Evolutionary conservation across 805 yeast species (phyloP), one percentile per base, ranked within the genome.

Genomic region (Dipodascus albidus): DNA sequence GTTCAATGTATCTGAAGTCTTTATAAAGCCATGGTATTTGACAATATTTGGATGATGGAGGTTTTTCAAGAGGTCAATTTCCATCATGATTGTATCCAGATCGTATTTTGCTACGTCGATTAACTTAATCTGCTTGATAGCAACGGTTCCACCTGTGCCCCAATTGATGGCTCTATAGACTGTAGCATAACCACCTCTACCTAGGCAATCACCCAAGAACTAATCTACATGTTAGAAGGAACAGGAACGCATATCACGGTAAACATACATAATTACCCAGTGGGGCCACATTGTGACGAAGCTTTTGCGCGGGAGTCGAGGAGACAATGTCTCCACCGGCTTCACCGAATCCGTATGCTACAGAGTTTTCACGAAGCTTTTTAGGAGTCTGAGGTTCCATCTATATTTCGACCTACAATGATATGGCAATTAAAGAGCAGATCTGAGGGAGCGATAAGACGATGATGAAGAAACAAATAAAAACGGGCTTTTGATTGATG

Each of bases 161-260:
- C 76, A 68, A 60, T 88, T 85, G 24, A 81, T 69, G 0, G 91
- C 96, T 55, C 78, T 76, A 67, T 83, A 89, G 2, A 91, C 97
- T 42, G 79, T 78, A 1, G 97, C 98, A 65, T 81, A 89, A 0
- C 97, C 97, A 1, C 99, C 99, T 55, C 79, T 79, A 2, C 98
- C 99, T 1, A 93, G 73, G 38, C 83, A 76, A 50, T 81, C 84
- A 50, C 76, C 76, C 17, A 72, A 6, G 19, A 21, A 14, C 24
- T 17, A 23, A 23, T n/a, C n/a, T n/a, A 27, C 44, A 38, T n/a
- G 20, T 17, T 14, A 38, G 44, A 9, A 19, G 22, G 53, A 21
- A 17, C 31, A 24, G 53, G n/a, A 38, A 4, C 11, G 47, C 21
- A 1, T 19, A 20, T 17, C 22, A 15, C n/a, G n/a, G n/a, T n/a